Base-by-base conservation (phyloP, 208 protist species). In the Leishmania lainsoni region DNA sequence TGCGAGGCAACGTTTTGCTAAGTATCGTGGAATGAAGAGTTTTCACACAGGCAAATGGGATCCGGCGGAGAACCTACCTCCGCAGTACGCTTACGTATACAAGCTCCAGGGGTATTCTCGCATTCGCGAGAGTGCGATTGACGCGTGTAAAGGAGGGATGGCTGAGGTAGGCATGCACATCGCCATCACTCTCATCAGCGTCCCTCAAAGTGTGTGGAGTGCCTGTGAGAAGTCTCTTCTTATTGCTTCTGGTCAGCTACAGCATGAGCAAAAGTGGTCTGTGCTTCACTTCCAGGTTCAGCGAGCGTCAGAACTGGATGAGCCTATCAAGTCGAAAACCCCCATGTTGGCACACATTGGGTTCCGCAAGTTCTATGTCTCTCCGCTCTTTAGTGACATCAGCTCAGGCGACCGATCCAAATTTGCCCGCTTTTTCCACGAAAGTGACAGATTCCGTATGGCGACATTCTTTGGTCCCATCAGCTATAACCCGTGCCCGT, bases 251-350 rank as follows among this genome's bases (percentile, higher is more conserved):
- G 94, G 89, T 20, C 94, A 97, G 79, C 86, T 97, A 49, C 90
- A 95, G 79, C 92, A 97, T 76, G 92, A 97, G 79, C 94, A 97
- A 80, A 97, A 97, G 80, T 97, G 94, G 93, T 97, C 94, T 32
- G 92, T 97, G 32, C 77, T 97, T 0, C 94, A 97, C 70, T 97
- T 95, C 71, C 89, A 95, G 69, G 82, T 97, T 59, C 94, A 97
- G 82, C 86, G 87, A 10, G 86, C 81, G 8, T 84, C 83, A 5
- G 91, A 95, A 22, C 87, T 93, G 61, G 92, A 95, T 78, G 92
- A 96, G 80, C 91, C 94, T 12, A 91, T 97, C 63, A 97, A 96
- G 78, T 97, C 94, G 2, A 97, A 97, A 71, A 95, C 89, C 8
- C 92, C 94, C 35, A 96, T 97, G 92, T 80, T 97, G 29, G 94